Percentiles rank a stretch among this genome's conserved stretches.
phyloP scores from a whole-genome alignment of 2,329 filamentous ascomycete species.

The Exophiala aquamarina region DNA sequence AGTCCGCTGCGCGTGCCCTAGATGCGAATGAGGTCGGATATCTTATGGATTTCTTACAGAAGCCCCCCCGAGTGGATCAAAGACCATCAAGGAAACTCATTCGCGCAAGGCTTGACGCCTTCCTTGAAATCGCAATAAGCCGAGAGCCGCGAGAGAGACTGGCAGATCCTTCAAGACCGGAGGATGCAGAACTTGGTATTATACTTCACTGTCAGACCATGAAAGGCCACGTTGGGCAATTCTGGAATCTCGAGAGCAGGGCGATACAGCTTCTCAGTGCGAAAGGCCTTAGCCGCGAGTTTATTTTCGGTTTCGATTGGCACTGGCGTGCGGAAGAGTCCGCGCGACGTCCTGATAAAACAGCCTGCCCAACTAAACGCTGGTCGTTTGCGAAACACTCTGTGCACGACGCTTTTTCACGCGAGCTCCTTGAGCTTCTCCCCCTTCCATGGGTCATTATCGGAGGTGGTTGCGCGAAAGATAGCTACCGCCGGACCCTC shows the following conservation, averaged over 20 bases:
- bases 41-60: neutral
- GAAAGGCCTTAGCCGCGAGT: constrained; percentile 1
- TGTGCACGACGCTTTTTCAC: neutral
- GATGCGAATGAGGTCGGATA: neutral
- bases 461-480: neutral
- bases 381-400: neutral
- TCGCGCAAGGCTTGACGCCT: neutral
- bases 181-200: constrained; percentile 3
- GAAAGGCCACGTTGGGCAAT: neutral
- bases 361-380: neutral
- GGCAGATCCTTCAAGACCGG: neutral
- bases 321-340: constrained; percentile 2
- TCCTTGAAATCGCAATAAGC: neutral
- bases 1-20: neutral
- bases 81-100: neutral
- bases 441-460: neutral
- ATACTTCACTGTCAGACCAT: constrained; percentile 3
- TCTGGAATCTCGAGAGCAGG: neutral
- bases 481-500: neutral
- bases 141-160: neutral
- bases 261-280: neutral
- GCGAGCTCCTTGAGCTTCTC: neutral
- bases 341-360: neutral
- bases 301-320: constrained; percentile 1
- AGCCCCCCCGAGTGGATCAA: neutral